Evolutionary conservation across 768 basidiomycete species (phyloP).

Genomic region (Pseudohyphozyma bogoriensis): DNA sequence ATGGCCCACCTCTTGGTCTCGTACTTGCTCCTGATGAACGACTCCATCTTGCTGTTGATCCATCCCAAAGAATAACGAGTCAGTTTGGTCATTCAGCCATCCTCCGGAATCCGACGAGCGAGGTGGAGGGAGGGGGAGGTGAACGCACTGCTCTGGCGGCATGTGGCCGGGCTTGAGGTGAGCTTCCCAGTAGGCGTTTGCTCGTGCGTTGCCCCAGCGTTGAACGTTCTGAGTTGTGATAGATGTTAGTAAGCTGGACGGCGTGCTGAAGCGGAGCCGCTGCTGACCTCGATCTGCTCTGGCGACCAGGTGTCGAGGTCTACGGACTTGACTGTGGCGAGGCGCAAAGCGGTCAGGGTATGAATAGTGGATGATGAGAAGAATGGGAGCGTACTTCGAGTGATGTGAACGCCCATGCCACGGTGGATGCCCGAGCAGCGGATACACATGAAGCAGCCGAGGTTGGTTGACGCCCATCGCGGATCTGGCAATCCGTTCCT

Average conservation of each 20-base stretch:
- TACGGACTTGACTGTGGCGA: conserved; percentile 78
- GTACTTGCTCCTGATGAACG: conserved; percentile 93
- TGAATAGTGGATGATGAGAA: neutral
- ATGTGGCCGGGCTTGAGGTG: conserved; percentile 83
- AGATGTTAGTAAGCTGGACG: conserved; percentile 34
- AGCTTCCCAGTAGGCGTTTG: conserved; percentile 95
- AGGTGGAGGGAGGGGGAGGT: conserved; percentile 3
- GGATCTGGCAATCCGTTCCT: conserved; percentile 60
- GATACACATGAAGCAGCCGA: conserved; percentile 94
- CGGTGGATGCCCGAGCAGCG: conserved; percentile 96
- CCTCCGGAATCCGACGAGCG: neutral
- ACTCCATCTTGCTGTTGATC: conserved; percentile 81
- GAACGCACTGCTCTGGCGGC: conserved; percentile 83
- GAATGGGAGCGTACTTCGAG: conserved; percentile 44
- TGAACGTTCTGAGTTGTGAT: conserved; percentile 46
- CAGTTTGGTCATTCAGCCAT: neutral
- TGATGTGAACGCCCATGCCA: conserved; percentile 96
- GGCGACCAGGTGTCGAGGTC: conserved; percentile 97
- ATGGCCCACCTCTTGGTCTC: conserved; percentile 85
- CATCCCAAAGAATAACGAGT: neutral
- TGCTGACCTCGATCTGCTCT: conserved; percentile 88
- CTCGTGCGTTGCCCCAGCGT: conserved; percentile 87
- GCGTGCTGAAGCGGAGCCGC: conserved; percentile 1
- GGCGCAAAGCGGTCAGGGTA: neutral
- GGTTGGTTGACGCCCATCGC: conserved; percentile 95